These are phyloP conservation scores for Triglochin maritima DNA, from an alignment of 106 monocot species.

Conservation along the genomic window DNA sequence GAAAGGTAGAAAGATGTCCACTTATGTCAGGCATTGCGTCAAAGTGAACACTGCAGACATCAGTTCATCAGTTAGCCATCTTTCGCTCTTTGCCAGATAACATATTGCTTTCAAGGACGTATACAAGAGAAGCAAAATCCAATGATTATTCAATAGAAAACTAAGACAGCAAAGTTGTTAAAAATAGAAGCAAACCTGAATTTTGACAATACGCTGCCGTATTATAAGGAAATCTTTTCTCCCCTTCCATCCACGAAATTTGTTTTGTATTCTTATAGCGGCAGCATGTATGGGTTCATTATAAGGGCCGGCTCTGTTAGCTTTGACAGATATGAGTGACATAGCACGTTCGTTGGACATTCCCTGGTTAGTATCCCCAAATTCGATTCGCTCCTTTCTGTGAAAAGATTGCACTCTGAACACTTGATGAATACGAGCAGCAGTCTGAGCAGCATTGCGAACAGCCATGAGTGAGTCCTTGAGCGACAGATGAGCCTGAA, in stretches of 20 bases:
- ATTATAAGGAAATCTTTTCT: conserved; percentile 78
- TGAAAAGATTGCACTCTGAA: conserved; percentile 85
- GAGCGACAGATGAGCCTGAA: conserved; percentile 35
- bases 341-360: conserved; percentile 63
- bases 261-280: conserved; percentile 82
- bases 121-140: background rate
- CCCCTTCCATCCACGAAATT: conserved; percentile 97
- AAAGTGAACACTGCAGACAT: no score
- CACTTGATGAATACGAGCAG: conserved; percentile 82
- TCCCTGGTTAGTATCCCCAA: conserved; percentile 38
- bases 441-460: conserved; percentile 75
- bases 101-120: no score
- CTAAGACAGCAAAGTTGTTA: background rate
- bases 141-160: background rate
- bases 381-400: conserved; percentile 61
- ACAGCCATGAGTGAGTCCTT: conserved; percentile 68
- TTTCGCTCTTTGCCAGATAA: no score
- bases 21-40: no score
- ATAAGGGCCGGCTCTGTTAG: conserved; percentile 26
- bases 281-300: conserved; percentile 55
- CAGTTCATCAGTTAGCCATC: no score
- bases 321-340: conserved; percentile 40
- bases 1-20: background rate
- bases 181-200: conserved; percentile 41
- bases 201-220: conserved; percentile 77